phyloP scores from a whole-genome alignment of 83 land plant species.

The Diphasiastrum complanatum region DNA sequence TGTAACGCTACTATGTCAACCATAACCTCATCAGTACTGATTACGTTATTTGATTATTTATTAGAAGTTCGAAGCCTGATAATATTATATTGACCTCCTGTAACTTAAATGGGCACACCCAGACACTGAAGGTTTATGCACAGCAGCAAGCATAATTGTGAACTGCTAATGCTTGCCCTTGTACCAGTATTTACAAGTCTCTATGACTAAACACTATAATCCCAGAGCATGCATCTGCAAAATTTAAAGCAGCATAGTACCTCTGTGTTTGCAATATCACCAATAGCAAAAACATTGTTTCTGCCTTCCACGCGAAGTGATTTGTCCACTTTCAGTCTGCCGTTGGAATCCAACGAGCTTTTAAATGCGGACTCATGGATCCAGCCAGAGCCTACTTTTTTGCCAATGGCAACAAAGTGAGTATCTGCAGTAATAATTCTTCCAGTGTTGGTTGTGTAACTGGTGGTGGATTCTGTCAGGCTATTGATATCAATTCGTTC shows the following conservation, averaged over 20 bases:
- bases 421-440: slow-evolving; percentile 53
- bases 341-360: slow-evolving; percentile 36
- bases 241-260: slow-evolving; percentile 31
- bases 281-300: slow-evolving; percentile 64
- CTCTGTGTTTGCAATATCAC: slow-evolving; percentile 65
- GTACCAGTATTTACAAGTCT: too few species aligned
- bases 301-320: slow-evolving; percentile 51
- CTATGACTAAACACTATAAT: too few species aligned
- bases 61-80: background rate
- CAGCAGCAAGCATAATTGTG: too few species aligned
- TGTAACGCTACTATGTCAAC: too few species aligned
- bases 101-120: too few species aligned
- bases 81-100: too few species aligned
- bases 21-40: background rate
- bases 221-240: too few species aligned
- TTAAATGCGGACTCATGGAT: slow-evolving; percentile 44
- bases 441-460: slow-evolving; percentile 46
- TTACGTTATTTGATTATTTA: background rate
- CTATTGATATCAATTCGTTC: slow-evolving; percentile 39
- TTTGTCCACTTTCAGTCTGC: slow-evolving; percentile 64
- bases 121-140: too few species aligned
- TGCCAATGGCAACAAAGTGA: slow-evolving; percentile 66
- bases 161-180: too few species aligned
- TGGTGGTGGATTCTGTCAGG: slow-evolving; percentile 22
- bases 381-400: slow-evolving; percentile 57